Evolutionary conservation across 1,284 basidiomycete genomes (phyloP), one percentile per base, ranked within the genome.

Genomic region (Paramarasmius palmivorus): DNA sequence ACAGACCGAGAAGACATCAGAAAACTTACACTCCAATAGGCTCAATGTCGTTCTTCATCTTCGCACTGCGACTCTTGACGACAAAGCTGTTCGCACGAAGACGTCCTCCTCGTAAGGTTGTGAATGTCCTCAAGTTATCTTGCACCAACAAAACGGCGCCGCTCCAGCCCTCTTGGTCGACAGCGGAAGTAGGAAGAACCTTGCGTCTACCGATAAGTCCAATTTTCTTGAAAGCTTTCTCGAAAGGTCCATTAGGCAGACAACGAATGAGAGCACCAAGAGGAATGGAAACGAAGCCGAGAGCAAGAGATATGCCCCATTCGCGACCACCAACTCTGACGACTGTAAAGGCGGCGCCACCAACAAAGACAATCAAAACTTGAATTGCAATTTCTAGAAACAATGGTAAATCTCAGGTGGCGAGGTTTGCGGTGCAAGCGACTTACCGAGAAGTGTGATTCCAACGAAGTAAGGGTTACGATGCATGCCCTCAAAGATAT

Each of bases 311-410:
- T 60, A 98, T 93, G 48, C 84, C 95, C 97, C 97, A 99, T 69
- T 97, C 93, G 38, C 83, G 83, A 26, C 88, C 92, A 48, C 74
- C 73, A 50, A 98, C 86, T 4, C 68, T 77, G 1, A 83, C 87
- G n/a, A 98, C 96, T 63, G 90, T 86, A 79, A 99, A 98, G 0
- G 95, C 95, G 3, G 89, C 82, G 29, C 92, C 92, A 54, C 95
- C 96, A 50, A 98, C 80, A 64, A 94, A 94, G 56, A 98, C 88
- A 60, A 99, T 96, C 53, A 96, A 63, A 49, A 95, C 69, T 69
- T 99, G 96, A 40, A 90, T 81, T 19, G 77, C 92, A 61, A 97
- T 81, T 83, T 95, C 91, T 95, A 67, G 25, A 56, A 40, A 47
- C 49, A 45, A 23, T 38, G 34, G 48, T 35, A 20, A 53, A 46